Percentiles rank a stretch among this genome's conserved stretches.
These are phyloP conservation scores for Talaromyces sp. DNA, from an alignment of 2,329 filamentous ascomycete genomes.

Conservation along the genomic window DNA sequence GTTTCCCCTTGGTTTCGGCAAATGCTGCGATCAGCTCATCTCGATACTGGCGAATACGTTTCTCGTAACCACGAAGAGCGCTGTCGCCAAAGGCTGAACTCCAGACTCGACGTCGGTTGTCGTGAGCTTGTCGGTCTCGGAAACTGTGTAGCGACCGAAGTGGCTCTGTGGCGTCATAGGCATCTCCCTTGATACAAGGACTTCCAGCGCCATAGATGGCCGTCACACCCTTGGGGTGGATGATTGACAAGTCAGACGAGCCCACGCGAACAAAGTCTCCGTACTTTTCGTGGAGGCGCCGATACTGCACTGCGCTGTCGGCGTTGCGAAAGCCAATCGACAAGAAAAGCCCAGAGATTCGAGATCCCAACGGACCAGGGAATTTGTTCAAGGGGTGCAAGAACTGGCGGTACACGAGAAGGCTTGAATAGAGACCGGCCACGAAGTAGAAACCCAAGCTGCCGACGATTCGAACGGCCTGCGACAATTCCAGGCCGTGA, in stretches of 20 bases:
- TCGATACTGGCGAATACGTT: constrained; percentile 31
- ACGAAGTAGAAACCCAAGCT: constrained; percentile 2
- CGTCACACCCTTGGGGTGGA: constrained; percentile 31
- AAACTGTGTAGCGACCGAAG: constrained; percentile 35
- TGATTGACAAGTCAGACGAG: constrained; percentile 31
- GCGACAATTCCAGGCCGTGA: neutral
- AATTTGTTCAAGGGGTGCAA: constrained; percentile 16
- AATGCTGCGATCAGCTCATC: constrained; percentile 31
- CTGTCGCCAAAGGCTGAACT: constrained; percentile 38
- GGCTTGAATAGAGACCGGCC: constrained; percentile 22
- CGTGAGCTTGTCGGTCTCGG: constrained; percentile 33
- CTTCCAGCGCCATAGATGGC: constrained; percentile 34
- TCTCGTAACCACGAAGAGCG: constrained; percentile 39
- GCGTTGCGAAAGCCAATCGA: constrained; percentile 17
- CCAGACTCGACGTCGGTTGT: constrained; percentile 38
- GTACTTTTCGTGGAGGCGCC: constrained; percentile 30
- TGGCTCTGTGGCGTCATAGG: constrained; percentile 36
- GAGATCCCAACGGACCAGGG: constrained; percentile 25
- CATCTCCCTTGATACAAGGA: constrained; percentile 37
- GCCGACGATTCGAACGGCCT: neutral
- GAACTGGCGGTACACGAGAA: constrained; percentile 23
- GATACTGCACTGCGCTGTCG: constrained; percentile 21
- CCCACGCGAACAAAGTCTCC: constrained; percentile 35
- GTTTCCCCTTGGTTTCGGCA: constrained; percentile 19
- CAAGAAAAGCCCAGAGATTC: constrained; percentile 29